Conservation (phyloP, 345 rosid genomes). For the Erucastrum elatum region DNA sequence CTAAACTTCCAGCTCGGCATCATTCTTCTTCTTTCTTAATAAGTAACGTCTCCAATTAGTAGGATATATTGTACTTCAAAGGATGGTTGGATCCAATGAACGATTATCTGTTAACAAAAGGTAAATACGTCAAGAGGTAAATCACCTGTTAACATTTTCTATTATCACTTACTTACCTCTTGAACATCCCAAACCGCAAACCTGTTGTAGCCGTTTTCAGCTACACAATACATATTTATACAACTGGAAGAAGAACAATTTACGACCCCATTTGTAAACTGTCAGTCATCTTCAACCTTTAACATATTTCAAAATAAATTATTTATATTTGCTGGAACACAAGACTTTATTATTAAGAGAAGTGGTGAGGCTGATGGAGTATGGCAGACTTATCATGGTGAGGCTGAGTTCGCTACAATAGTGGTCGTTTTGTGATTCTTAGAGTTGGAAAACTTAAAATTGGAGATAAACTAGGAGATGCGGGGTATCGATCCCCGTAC, state of each 20-base stretch:
- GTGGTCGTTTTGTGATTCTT: background rate
- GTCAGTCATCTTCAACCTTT: background rate
- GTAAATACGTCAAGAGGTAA: background rate
- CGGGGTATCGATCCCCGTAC: conserved; percentile 84
- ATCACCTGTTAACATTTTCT: background rate
- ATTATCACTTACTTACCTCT: background rate
- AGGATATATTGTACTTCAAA: background rate
- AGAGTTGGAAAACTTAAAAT: background rate
- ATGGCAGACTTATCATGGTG: too few species aligned
- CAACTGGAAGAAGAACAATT: background rate
- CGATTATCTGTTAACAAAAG: background rate
- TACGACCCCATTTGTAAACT: background rate
- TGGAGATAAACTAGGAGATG: conserved; percentile 79
- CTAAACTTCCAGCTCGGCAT: background rate
- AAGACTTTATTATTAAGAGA: too few species aligned
- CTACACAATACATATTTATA: background rate
- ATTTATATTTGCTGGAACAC: too few species aligned
- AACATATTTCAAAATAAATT: too few species aligned
- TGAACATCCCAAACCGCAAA: background rate
- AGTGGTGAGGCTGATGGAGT: too few species aligned
- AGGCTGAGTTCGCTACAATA: too few species aligned
- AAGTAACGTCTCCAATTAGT: background rate
- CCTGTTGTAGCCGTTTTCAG: background rate
- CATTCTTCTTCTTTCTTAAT: background rate
- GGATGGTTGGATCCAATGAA: background rate